Evolutionary conservation across 2,329 filamentous ascomycete species (phyloP).

Genomic region (Colletotrichum sp.): DNA sequence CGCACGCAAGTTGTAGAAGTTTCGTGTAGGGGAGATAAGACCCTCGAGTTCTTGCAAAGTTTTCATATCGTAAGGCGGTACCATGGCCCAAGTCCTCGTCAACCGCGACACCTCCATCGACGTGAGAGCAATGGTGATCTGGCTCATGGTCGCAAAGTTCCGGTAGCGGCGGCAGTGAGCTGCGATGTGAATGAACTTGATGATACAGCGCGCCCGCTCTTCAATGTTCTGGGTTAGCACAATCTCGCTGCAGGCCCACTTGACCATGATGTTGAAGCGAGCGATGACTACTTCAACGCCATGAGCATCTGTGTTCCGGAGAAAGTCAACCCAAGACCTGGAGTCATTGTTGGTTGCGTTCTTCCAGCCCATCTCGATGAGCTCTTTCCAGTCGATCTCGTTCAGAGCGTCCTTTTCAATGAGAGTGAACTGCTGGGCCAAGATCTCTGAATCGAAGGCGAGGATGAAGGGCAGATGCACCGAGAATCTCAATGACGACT

Average conservation of each 20-base stretch:
- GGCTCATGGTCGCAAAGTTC: slow-evolving; percentile 85
- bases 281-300: slow-evolving; percentile 86
- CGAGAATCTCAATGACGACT: slow-evolving; percentile 43
- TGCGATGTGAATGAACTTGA: slow-evolving; percentile 84
- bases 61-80: slow-evolving; percentile 68
- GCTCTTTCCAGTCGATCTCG: slow-evolving; percentile 87
- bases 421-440: slow-evolving; percentile 84
- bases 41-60: slow-evolving; percentile 73
- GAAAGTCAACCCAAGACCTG: slow-evolving; percentile 82
- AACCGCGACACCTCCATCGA: slow-evolving; percentile 75
- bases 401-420: slow-evolving; percentile 87
- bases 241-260: slow-evolving; percentile 83
- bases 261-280: slow-evolving; percentile 87
- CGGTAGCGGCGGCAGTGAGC: slow-evolving; percentile 75
- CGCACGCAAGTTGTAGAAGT: slow-evolving; percentile 76
- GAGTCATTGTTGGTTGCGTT: slow-evolving; percentile 68
- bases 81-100: slow-evolving; percentile 72
- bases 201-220: slow-evolving; percentile 77
- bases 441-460: slow-evolving; percentile 77
- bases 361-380: slow-evolving; percentile 85
- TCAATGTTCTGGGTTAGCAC: slow-evolving; percentile 74
- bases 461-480: slow-evolving; percentile 81
- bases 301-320: slow-evolving; percentile 72
- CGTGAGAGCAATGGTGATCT: slow-evolving; percentile 78
- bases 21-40: slow-evolving; percentile 77